Evolutionary conservation across 2,329 filamentous ascomycete species (phyloP).

Genomic region (Balansia obtecta): DNA sequence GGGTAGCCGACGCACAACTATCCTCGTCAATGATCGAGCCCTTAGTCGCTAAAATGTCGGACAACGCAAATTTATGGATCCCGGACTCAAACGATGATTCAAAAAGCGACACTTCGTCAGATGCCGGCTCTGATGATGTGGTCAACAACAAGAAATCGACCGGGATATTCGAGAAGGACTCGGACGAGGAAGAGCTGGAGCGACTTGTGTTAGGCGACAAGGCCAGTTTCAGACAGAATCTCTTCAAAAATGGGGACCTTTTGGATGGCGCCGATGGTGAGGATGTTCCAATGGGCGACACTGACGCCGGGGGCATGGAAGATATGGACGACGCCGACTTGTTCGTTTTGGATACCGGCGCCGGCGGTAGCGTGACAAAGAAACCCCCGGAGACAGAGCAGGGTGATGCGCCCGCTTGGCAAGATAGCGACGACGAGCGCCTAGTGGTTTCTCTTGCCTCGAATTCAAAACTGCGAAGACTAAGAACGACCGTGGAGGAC

Average conservation of each 20-base stretch:
- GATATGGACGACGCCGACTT: slow-evolving; percentile 64
- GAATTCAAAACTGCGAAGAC: slow-evolving; percentile 65
- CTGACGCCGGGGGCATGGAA: slow-evolving; percentile 41
- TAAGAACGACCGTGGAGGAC: slow-evolving; percentile 68
- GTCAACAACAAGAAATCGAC: slow-evolving; percentile 16
- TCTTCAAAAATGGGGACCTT: slow-evolving; percentile 36
- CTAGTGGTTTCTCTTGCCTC: slow-evolving; percentile 67
- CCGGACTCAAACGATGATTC: slow-evolving; percentile 17
- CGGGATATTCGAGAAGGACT: slow-evolving; percentile 53
- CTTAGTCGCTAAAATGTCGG: slow-evolving; percentile 17
- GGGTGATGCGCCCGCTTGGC: slow-evolving; percentile 56
- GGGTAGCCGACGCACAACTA: background rate
- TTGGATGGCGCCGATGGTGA: slow-evolving; percentile 27
- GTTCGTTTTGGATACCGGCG: slow-evolving; percentile 69
- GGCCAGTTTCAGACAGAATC: slow-evolving; percentile 63
- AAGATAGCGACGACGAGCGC: slow-evolving; percentile 91
- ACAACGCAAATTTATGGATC: slow-evolving; percentile 17
- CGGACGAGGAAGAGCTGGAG: slow-evolving; percentile 75
- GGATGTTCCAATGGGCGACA: slow-evolving; percentile 25
- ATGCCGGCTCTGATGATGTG: slow-evolving; percentile 17
- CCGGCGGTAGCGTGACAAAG: slow-evolving; percentile 21
- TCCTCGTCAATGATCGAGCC: background rate
- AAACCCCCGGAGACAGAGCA: slow-evolving; percentile 12
- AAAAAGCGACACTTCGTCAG: slow-evolving; percentile 17
- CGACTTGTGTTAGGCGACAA: slow-evolving; percentile 79